phyloP scores from a whole-genome alignment of 176 grass and related monocot genomes.

The Oryza punctata region DNA sequence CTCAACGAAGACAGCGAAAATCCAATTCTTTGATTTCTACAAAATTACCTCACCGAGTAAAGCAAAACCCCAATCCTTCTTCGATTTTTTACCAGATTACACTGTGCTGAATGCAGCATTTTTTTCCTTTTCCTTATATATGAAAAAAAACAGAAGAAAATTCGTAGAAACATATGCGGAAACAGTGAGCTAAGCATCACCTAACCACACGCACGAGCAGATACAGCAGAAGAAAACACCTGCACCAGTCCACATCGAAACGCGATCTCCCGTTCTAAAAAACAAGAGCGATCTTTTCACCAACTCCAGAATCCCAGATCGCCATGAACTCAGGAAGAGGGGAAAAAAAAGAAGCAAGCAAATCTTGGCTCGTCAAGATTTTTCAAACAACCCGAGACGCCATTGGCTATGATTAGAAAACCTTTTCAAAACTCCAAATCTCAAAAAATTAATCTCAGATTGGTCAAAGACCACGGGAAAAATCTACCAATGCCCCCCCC shows the following conservation, averaged over 20 bases:
- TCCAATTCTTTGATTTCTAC: not conserved
- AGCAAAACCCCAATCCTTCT: not conserved
- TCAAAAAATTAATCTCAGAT: constrained; percentile 15
- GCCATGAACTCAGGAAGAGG: constrained; percentile 22
- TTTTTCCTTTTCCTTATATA: not conserved
- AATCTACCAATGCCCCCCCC: constrained; percentile 29
- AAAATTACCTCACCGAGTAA: not conserved
- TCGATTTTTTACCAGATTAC: not conserved
- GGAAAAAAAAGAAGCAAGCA: not conserved
- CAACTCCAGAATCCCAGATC: constrained; percentile 42
- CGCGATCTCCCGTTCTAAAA: constrained; percentile 30
- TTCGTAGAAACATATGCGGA: not conserved
- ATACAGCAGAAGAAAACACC: not conserved
- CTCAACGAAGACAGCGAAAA: not conserved
- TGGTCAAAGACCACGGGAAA: not conserved
- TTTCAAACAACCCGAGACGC: not conserved
- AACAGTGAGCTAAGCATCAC: constrained; percentile 10
- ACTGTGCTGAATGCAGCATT: not conserved
- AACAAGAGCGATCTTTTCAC: constrained; percentile 23
- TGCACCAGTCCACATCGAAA: constrained; percentile 28
- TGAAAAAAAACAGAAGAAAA: not conserved
- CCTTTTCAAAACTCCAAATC: constrained; percentile 19
- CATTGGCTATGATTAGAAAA: constrained; percentile 22
- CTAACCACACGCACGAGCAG: constrained; percentile 32
- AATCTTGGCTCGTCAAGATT: not conserved